A percentile compares a stretch with the other conserved stretches of the same genome.
phyloP scores from a whole-genome alignment of 164 flowering plant genomes.

The Kalanchoe fedtschenkoi region DNA sequence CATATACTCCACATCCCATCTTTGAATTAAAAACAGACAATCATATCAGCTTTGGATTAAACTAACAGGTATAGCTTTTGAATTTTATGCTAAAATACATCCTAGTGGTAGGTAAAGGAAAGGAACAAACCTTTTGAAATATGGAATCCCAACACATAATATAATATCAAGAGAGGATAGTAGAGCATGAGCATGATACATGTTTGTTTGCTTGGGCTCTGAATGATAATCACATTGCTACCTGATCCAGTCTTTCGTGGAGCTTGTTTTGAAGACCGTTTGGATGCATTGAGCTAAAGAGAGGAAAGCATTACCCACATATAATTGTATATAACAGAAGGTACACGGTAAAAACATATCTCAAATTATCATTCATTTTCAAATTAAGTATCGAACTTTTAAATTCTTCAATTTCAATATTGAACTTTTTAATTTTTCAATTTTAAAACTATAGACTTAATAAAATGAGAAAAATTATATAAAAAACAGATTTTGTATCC shows the following conservation, averaged over 20 bases:
- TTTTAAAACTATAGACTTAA: too few relatives aligned
- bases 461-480: too few relatives aligned
- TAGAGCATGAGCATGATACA: slow-evolving; percentile 4
- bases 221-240: not conserved
- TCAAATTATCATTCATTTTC: too few relatives aligned
- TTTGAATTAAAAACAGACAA: not conserved
- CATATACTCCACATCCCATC: not conserved
- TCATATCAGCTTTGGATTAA: not conserved
- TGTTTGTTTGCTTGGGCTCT: not conserved
- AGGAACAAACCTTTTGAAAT: not conserved
- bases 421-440: too few relatives aligned
- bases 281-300: too few relatives aligned
- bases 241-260: not conserved
- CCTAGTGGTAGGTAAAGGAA: not conserved
- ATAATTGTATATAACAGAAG: too few relatives aligned
- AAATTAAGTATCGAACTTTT: too few relatives aligned
- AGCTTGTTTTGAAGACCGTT: too few relatives aligned
- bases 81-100: not conserved
- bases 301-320: too few relatives aligned
- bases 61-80: not conserved
- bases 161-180: not conserved
- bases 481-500: too few relatives aligned
- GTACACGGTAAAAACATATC: too few relatives aligned
- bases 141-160: not conserved
- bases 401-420: too few relatives aligned